Base-by-base conservation (phyloP, 139 green algal genomes). In the Auxenochlorella protothecoides region DNA sequence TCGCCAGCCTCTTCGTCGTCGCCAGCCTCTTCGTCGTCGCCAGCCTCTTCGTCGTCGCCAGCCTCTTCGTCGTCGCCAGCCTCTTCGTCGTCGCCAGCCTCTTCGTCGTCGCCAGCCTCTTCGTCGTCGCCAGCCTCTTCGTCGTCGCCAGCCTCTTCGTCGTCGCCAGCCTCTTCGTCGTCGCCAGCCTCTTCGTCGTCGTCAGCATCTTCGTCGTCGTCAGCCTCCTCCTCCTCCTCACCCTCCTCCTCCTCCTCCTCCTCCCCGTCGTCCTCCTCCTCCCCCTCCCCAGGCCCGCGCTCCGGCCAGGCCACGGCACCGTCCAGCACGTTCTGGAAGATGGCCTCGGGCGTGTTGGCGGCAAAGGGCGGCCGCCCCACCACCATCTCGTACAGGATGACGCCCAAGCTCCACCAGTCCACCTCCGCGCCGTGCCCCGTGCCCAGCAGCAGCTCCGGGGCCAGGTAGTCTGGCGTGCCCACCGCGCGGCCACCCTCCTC, bases 381-480 rank as follows among this genome's bases (percentile, higher is more conserved):
- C 3, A 97, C 75, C 63, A 95, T 88, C 77, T 97, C 91, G 72
- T 89, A 97, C 65, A 97, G 70, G 15, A 97, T 93, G 61, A 81
- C 81, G 3, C 92, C 92, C 55, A 96, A 76, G 57, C 83, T 84
- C 92, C 92, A 97, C 92, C 92, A 97, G 76, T 97, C 92, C 68
- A 91, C 88, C 69, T 92, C 89, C 16, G 83, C 85, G 4, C 84
- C 88, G 65, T 96, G 83, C n/a, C 77, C 72, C 16, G 76, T 87
- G 60, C 87, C 87, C 67, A 93, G 80, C 68, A 96, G 79, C 72
- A 92, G 81, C 86, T 98, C 93, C 2, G 93, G 93, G 0, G 93
- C 93, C 59, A 98, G 76, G 80, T 98, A 98, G 79, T 98, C 93
- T 0, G 93, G 93, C 6, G 93, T 98, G 70, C 93, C 93, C 59